Evolutionary conservation across 1,139 yeast species (phyloP).

Genomic region (Candida freyschussii): DNA sequence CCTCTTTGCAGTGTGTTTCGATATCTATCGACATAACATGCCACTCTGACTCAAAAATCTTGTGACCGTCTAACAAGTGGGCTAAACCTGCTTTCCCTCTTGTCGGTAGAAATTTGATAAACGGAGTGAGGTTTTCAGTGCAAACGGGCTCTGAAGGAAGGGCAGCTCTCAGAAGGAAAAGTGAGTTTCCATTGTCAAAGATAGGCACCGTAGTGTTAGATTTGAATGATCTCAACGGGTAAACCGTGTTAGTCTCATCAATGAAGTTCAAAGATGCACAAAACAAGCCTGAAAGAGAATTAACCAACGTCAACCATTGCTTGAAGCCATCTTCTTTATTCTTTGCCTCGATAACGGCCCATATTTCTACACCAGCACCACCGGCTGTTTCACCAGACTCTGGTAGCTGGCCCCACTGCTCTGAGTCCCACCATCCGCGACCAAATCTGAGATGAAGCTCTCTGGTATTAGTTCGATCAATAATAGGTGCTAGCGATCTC

Average conservation of each 20-base stretch:
- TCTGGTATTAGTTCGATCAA: conserved; percentile 61
- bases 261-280: conserved; percentile 93
- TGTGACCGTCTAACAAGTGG: conserved; percentile 87
- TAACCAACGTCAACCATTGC: conserved; percentile 69
- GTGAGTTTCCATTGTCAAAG: conserved; percentile 27
- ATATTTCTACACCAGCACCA: conserved; percentile 93
- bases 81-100: conserved; percentile 90
- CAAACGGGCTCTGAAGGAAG: conserved; percentile 95
- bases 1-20: conserved; percentile 47
- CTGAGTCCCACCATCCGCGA: conserved; percentile 95
- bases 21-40: conserved; percentile 89
- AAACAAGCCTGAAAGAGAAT: conserved; percentile 82
- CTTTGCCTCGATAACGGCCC: conserved; percentile 77
- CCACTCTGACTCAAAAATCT: conserved; percentile 92
- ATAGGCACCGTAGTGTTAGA: conserved; percentile 28
- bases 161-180: conserved; percentile 73
- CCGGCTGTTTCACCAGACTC: conserved; percentile 69
- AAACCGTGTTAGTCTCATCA: conserved; percentile 73
- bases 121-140: conserved; percentile 95
- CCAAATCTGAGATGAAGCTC: conserved; percentile 82
- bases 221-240: conserved; percentile 51
- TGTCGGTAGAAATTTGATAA: conserved; percentile 83
- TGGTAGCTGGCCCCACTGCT: conserved; percentile 83
- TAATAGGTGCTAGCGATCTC: conserved; percentile 70
- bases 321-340: conserved; percentile 48